Base-by-base conservation (phyloP, 2,329 filamentous ascomycete genomes). In the Fusarium decemcellulare region DNA sequence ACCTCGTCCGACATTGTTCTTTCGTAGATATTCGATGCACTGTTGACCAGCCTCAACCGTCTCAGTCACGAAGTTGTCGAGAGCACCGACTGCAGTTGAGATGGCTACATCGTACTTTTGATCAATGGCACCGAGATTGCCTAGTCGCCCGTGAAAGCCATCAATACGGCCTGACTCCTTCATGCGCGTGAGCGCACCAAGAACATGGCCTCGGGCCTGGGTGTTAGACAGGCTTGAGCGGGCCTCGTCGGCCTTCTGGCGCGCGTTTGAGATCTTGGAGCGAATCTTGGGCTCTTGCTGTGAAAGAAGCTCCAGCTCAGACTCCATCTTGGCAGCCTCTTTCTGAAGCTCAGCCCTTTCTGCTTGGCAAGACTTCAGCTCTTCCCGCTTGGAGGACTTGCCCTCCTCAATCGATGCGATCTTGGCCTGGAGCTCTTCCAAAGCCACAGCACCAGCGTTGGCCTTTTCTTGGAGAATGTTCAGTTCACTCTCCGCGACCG, bases 61-160 rank as follows among this genome's bases (percentile, higher is more conserved):
- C 74, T 98, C 96, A 1, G 97, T 97, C 10, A 99, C 95, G 80
- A 99, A 95, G 77, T 98, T 97, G 80, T 99, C 94, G 10, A 99
- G 88, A 3, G 92, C 88, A 47, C 93, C 91, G 72, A 96, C 98
- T 11, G 96, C 97, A 0, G 96, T 99, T 0, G 97, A 99, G 65
- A 99, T 97, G n/a, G 96, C 96, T 44, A 99, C 90, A 76, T 99
- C 96, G 79, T 97, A 99, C 80, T 93, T 93, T 77, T 93, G 87
- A 75, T 99, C 95, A 71, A 99, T 99, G 1, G 93, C 91, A 44
- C 96, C 96, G 1, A 99, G 88, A 73, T 98, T 98, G 10, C 96
- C 97, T 5, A 99, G 90, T 34, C 96, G 91, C 29, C 96, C 96
- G 76, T 99, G 94, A 81, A 99, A 99, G 3, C 97, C 96, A 75